These are phyloP conservation scores for Flaveria bidentis DNA, from an alignment of 129 eudicot genomes.

Conservation along the genomic window DNA sequence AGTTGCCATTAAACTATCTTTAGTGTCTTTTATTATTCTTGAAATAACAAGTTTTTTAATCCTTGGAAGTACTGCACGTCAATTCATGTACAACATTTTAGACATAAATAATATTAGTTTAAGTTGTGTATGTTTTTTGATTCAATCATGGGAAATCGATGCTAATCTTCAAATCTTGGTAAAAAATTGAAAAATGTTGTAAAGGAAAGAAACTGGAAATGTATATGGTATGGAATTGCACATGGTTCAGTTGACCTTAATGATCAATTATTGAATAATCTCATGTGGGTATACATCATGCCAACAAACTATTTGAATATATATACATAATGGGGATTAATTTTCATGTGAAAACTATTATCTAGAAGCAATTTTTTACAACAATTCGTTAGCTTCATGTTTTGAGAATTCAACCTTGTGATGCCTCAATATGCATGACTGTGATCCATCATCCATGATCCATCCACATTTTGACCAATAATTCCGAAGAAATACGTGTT, in stretches of 20 bases:
- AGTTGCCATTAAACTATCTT: no score
- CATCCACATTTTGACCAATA: background rate
- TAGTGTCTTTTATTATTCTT: no score
- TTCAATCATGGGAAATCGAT: slow-evolving; percentile 22
- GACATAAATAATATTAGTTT: no score
- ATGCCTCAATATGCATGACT: background rate
- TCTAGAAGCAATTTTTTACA: background rate
- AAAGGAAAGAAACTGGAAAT: slow-evolving; percentile 23
- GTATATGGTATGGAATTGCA: slow-evolving; percentile 24
- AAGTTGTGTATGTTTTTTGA: background rate
- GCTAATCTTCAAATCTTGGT: slow-evolving; percentile 18
- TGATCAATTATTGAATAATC: slow-evolving; percentile 26
- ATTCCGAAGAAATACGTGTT: background rate
- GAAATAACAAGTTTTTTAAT: no score
- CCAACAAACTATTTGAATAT: slow-evolving; percentile 19
- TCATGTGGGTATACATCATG: slow-evolving; percentile 29
- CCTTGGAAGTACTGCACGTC: no score
- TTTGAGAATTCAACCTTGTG: slow-evolving; percentile 7
- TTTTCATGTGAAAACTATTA: background rate
- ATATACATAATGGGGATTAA: background rate
- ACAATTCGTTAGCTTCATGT: background rate
- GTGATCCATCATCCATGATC: background rate
- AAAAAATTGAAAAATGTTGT: slow-evolving; percentile 5
- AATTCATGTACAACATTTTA: no score
- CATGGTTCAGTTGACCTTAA: slow-evolving; percentile 39